phyloP scores from a whole-genome alignment of 495 filamentous ascomycete species.

The Hyaloscypha finlandica region DNA sequence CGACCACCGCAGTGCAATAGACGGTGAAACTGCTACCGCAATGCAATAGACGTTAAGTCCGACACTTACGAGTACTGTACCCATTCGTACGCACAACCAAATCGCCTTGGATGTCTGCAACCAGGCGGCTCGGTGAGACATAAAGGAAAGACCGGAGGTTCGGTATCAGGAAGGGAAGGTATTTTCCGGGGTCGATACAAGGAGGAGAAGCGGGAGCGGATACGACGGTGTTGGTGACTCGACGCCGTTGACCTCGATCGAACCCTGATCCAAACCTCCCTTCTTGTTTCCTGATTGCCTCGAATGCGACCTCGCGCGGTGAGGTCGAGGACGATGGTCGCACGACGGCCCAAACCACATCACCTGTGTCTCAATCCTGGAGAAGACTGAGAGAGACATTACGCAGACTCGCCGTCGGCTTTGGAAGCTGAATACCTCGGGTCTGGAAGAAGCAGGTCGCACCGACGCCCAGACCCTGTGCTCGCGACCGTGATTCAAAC shows the following conservation, averaged over 20 bases:
- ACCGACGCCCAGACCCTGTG: neutral
- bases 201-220: neutral
- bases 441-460: neutral
- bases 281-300: neutral
- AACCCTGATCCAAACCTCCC: neutral
- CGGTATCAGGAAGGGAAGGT: neutral
- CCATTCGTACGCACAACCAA: neutral
- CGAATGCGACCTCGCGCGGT: neutral
- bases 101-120: too few species aligned
- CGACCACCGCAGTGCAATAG: neutral
- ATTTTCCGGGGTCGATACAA: neutral
- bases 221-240: neutral
- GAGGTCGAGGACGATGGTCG: neutral
- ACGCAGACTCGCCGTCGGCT: neutral
- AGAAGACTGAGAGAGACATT: neutral
- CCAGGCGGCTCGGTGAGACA: too few species aligned
- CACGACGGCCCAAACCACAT: neutral
- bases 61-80: neutral
- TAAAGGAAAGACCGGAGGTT: too few species aligned
- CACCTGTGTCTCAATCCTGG: neutral
- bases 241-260: neutral
- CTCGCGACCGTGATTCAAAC: neutral
- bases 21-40: neutral
- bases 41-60: neutral
- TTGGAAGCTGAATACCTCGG: neutral